Evolutionary conservation across 768 basidiomycete species (phyloP).

Genomic region (Phylloporus sp.): DNA sequence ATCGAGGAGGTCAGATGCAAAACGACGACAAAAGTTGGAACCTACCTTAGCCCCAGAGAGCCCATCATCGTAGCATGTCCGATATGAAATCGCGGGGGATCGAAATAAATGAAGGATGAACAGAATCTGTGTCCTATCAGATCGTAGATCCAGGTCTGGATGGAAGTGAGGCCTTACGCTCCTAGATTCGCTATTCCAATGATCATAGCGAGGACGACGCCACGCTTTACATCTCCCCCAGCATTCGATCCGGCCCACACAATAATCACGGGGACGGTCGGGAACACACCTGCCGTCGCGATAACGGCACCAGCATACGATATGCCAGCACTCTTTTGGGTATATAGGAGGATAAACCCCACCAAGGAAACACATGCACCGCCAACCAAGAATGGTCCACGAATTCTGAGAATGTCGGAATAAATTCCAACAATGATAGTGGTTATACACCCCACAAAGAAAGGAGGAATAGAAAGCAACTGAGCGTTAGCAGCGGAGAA

Average conservation of each 20-base stretch:
- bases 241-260: background rate
- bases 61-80: background rate
- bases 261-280: background rate
- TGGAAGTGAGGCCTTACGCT: background rate
- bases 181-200: background rate
- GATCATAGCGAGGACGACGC: slow-evolving; percentile 1
- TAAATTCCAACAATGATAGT: background rate
- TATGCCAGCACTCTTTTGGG: background rate
- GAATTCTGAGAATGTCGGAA: background rate
- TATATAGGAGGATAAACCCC: background rate
- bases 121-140: background rate
- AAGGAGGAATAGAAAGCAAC: slow-evolving; percentile 1
- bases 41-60: background rate
- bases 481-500: background rate
- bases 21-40: background rate
- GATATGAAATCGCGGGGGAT: background rate
- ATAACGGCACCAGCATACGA: background rate
- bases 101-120: background rate
- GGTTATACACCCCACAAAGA: background rate
- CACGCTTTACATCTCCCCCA: background rate
- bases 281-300: background rate
- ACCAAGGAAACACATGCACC: background rate
- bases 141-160: background rate
- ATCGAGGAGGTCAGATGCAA: background rate
- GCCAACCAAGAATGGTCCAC: background rate